These are phyloP conservation scores for Anastatica hierochuntica DNA, from an alignment of 345 rosid species.

Conservation along the genomic window DNA sequence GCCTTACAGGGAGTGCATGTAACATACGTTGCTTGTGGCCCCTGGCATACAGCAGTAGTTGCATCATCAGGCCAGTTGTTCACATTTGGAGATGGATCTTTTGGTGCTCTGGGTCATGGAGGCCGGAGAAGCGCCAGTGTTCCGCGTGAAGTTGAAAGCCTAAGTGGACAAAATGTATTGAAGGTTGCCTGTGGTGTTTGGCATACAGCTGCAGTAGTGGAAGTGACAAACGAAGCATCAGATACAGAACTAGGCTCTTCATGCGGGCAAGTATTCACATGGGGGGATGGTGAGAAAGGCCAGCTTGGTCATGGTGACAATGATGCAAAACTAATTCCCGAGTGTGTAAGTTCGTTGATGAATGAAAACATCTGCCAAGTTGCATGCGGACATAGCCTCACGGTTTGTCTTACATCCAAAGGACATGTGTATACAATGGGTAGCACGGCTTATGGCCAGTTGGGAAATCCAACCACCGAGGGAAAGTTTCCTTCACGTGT, in stretches of 20 bases:
- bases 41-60: conserved; percentile 65
- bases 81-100: conserved; percentile 80
- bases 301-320: conserved; percentile 98
- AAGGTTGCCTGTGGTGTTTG: conserved; percentile 64
- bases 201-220: conserved; percentile 95
- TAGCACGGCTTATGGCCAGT: conserved; percentile 92
- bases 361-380: conserved; percentile 92
- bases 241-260: conserved; percentile 89
- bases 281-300: conserved; percentile 99
- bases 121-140: conserved; percentile 36
- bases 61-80: conserved; percentile 60
- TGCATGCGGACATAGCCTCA: conserved; percentile 88
- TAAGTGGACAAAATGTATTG: conserved; percentile 48
- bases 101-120: conserved; percentile 75
- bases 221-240: conserved; percentile 90
- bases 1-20: conserved; percentile 57
- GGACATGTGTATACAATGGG: conserved; percentile 96
- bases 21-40: conserved; percentile 61
- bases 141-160: conserved; percentile 62
- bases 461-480: conserved; percentile 87
- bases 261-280: conserved; percentile 89
- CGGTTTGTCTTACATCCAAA: conserved; percentile 77
- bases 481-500: conserved; percentile 81
- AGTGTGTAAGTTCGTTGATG: conserved; percentile 92
- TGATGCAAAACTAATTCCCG: conserved; percentile 87